phyloP scores from a whole-genome alignment of 2,329 filamentous ascomycete genomes.

The Endocalyx cinctus region DNA sequence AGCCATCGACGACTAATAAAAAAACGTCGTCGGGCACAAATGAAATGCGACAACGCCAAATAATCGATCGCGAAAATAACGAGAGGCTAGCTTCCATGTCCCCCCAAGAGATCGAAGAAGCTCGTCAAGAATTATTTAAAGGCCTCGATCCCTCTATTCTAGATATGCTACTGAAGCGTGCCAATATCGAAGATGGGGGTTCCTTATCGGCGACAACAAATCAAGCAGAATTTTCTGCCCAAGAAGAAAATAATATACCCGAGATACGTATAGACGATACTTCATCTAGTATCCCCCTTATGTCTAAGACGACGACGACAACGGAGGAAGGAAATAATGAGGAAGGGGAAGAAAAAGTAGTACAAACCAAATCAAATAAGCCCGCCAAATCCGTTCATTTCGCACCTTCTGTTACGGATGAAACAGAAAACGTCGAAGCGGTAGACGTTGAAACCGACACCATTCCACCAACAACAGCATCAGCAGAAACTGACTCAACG shows the following conservation, averaged over 20 bases:
- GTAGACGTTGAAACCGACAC: conserved; percentile 2
- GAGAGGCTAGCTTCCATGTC: conserved; percentile 74
- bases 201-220: not conserved
- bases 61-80: conserved; percentile 80
- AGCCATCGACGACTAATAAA: too few relatives aligned
- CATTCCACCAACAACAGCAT: conserved; percentile 2
- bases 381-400: conserved; percentile 1
- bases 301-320: conserved; percentile 3
- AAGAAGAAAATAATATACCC: conserved; percentile 5
- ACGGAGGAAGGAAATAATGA: conserved; percentile 13
- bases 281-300: too few relatives aligned
- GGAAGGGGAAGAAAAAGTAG: conserved; percentile 9
- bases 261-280: conserved; percentile 21
- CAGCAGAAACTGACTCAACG: conserved; percentile 5
- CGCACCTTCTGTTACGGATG: not conserved
- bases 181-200: conserved; percentile 65
- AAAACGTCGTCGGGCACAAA: too few relatives aligned
- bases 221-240: conserved; percentile 2
- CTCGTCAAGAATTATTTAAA: conserved; percentile 75
- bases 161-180: conserved; percentile 68
- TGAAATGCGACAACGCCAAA: too few relatives aligned
- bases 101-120: conserved; percentile 72
- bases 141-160: conserved; percentile 71
- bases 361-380: too few relatives aligned
- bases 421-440: too few relatives aligned